Percentiles rank a stretch among this genome's conserved stretches.
Conservation (phyloP, 345 rosid genomes). For the Toxicodendron radicans region DNA sequence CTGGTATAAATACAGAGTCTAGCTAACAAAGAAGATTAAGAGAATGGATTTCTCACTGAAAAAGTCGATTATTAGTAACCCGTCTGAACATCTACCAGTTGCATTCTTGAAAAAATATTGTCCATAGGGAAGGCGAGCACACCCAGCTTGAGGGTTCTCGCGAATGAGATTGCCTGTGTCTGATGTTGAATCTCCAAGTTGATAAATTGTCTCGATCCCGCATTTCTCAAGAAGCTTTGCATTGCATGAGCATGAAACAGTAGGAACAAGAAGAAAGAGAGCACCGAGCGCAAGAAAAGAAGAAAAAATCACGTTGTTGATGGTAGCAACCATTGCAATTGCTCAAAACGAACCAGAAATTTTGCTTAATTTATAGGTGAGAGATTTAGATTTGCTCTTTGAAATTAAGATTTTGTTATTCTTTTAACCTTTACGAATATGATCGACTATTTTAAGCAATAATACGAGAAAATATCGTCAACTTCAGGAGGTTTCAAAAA, state of each 20-base stretch:
- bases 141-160: neutral
- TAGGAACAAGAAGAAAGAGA: neutral
- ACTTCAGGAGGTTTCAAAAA: no score
- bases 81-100: constrained; percentile 34
- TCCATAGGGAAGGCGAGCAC: constrained; percentile 25
- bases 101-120: constrained; percentile 6
- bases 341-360: no score
- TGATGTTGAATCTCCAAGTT: constrained; percentile 16
- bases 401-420: no score
- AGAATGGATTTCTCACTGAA: constrained; percentile 13
- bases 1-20: neutral
- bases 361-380: no score
- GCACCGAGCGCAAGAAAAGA: neutral
- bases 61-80: constrained; percentile 26
- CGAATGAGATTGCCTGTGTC: constrained; percentile 22
- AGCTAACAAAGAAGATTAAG: neutral
- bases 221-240: constrained; percentile 7
- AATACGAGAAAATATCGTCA: no score
- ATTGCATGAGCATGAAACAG: neutral
- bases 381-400: no score
- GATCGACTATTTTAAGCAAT: no score
- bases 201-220: constrained; percentile 18
- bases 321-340: neutral
- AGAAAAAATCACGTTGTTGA: neutral
- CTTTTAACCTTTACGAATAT: no score